Evolutionary conservation across 305 asterid genomes (phyloP).

Genomic region (Fraxinus latifolia): DNA sequence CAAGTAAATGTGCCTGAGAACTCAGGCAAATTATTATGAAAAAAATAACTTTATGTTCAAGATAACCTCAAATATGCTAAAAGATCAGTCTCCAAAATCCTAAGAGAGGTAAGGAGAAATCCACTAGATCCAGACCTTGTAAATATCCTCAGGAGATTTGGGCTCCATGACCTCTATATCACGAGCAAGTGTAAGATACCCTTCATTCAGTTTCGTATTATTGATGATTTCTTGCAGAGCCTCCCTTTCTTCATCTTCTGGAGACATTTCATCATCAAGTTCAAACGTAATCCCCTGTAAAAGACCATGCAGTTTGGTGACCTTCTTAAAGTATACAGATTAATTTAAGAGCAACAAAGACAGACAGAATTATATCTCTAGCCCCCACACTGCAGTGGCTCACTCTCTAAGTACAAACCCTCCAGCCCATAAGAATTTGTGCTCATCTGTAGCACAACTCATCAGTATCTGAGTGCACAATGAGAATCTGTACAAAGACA

Average conservation of each 20-base stretch:
- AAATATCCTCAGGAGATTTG: conserved; percentile 94
- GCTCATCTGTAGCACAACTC: neutral
- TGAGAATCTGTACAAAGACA: neutral
- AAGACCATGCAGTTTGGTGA: conserved; percentile 9
- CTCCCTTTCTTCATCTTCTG: conserved; percentile 75
- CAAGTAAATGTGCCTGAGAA: conserved; percentile 87
- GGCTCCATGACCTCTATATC: conserved; percentile 99
- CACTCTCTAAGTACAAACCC: conserved; percentile 8
- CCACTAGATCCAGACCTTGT: conserved; percentile 55
- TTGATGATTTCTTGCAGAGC: conserved; percentile 74
- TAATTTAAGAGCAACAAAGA: neutral
- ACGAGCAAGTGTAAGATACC: conserved; percentile 96
- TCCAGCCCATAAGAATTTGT: neutral
- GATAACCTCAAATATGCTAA: conserved; percentile 13
- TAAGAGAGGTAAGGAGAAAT: neutral
- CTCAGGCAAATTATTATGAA: neutral
- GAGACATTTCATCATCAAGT: conserved; percentile 60
- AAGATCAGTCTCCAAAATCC: neutral
- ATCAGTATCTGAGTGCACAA: neutral
- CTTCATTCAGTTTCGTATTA: conserved; percentile 81
- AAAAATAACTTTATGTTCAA: neutral
- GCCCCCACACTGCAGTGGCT: conserved; percentile 6
- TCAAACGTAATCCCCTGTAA: conserved; percentile 76
- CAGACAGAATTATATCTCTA: neutral
- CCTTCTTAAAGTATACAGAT: neutral